A percentile compares a stretch with the other conserved stretches of the same genome.
Evolutionary conservation across 352 stramenopile genomes (phyloP).

Genomic region (Pythium dissimile): DNA sequence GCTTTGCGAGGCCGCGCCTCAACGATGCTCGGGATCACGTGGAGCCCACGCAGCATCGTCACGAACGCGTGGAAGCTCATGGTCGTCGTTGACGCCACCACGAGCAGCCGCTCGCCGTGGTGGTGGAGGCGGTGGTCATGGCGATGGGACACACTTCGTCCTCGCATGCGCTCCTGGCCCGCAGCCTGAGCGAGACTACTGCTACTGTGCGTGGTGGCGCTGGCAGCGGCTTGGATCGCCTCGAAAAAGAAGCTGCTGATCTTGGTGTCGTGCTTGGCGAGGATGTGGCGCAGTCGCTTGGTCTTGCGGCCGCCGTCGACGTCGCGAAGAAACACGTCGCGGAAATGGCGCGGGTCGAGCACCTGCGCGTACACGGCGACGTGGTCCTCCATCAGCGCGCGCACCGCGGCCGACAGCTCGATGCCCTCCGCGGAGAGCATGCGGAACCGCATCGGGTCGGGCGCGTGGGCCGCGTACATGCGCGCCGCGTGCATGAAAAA

Average conservation of each 20-base stretch:
- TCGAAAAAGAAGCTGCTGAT: constrained; percentile 46
- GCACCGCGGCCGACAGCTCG: constrained; percentile 53
- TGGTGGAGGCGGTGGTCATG: no score
- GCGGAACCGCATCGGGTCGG: constrained; percentile 32
- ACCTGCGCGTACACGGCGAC: constrained; percentile 56
- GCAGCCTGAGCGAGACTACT: no score
- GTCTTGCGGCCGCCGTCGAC: background rate
- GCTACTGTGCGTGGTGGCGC: background rate
- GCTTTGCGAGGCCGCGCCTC: background rate
- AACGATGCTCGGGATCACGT: background rate
- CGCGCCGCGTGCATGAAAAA: constrained; percentile 47
- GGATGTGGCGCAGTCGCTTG: constrained; percentile 23
- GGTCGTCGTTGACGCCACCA: no score
- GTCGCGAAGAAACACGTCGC: constrained; percentile 42
- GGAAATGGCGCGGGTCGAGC: constrained; percentile 62
- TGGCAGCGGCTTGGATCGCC: constrained; percentile 3
- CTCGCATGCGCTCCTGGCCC: background rate
- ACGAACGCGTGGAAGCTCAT: constrained; percentile 21
- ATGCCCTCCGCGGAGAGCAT: constrained; percentile 49
- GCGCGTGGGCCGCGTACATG: constrained; percentile 42
- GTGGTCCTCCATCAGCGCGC: constrained; percentile 47
- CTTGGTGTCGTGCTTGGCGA: constrained; percentile 30
- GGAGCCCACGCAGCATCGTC: background rate
- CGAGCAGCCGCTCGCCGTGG: no score
- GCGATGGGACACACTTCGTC: no score